Evolutionary conservation across 2,329 filamentous ascomycete genomes (phyloP).

Genomic region (Parascedosporium putredinis): DNA sequence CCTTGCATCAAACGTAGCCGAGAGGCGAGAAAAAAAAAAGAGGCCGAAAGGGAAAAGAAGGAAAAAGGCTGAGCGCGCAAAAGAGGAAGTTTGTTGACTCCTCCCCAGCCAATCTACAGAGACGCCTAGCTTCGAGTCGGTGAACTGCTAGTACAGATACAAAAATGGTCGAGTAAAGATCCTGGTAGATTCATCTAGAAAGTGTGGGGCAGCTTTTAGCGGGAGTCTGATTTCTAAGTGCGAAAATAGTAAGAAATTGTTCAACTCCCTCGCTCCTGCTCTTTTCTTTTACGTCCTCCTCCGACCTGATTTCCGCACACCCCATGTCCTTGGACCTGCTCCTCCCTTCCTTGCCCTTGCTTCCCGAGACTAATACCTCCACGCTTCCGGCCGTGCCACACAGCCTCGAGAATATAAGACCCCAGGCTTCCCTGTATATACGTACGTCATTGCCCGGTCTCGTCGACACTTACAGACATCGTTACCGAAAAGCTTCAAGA

Average conservation of each 20-base stretch:
- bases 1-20: background rate
- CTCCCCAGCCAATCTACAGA: background rate
- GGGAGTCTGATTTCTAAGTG: background rate
- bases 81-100: no score
- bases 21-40: constrained; percentile 11
- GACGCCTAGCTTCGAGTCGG: constrained; percentile 8
- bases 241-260: background rate
- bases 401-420: background rate
- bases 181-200: constrained; percentile 9
- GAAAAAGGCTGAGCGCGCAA: background rate
- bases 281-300: background rate
- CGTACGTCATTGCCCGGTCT: background rate
- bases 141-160: background rate
- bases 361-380: background rate
- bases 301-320: no score
- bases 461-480: background rate
- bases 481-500: background rate
- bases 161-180: background rate
- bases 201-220: background rate
- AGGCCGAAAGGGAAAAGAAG: background rate
- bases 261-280: background rate
- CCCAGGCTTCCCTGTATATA: background rate
- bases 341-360: background rate
- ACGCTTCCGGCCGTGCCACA: background rate
- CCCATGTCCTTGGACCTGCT: background rate